Evolutionary conservation across 306 rosid genomes (phyloP), one percentile per base, ranked within the genome.

Genomic region (Casuarina cunninghamiana): DNA sequence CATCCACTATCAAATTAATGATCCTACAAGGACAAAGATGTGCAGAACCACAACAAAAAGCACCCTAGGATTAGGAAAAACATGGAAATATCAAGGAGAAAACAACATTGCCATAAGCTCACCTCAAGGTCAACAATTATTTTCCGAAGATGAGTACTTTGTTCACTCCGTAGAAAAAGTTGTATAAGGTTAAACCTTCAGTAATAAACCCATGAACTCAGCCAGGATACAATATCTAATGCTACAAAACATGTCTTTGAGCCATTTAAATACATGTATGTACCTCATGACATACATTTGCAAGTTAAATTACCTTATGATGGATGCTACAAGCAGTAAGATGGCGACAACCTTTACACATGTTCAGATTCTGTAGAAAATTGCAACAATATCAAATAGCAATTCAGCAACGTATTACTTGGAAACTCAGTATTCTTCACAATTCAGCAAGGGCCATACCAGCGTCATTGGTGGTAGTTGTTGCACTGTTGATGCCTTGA

Each of bases 51-150:
- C 44, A 55, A 80, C 32, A 54, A 80, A 72, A 70, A 46, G n/a
- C 53, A 78, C 49, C 74, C n/a, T 71, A 67, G 8, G 66, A 69
- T 53, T 32, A 77, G 45, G 53, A 2, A 79, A 71, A 73, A 53
- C 32, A 74, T 5, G 54, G 48, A 45, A 42, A 74, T 57, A 42
- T 69, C 19, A 13, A 71, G 42, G 72, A 13, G 57, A 45, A 26
- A 42, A 77, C 62, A 53, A 49, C 8, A 15, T 70, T 48, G 48
- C 60, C 43, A 78, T 75, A 35, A 81, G 48, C 17, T 86, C 57
- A 90, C 98, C 91, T 87, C 89, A 69, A 94, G 93, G 67, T 94
- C 97, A 75, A 94, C 98, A 4, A 94, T 88, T 92, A 94, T 89
- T 77, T 87, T 86, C 84, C 97, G 86, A 75, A 90, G 90, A 79